phyloP scores from a whole-genome alignment of 352 stramenopile genomes.

The Phytophthora rubi region DNA sequence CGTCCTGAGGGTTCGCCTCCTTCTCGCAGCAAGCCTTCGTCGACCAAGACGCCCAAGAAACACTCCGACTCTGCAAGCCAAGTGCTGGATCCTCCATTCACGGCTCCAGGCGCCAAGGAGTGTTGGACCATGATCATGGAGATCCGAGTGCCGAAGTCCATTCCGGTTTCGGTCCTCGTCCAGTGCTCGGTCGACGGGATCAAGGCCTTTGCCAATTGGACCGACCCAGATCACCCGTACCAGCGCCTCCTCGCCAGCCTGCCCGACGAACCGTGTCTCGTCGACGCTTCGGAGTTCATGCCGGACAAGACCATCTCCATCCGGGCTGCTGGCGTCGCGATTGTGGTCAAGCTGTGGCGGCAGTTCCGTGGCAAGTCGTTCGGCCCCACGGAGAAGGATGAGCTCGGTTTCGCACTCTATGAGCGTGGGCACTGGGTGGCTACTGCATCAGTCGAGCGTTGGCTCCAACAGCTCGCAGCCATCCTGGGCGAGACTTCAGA shows the following conservation, averaged over 20 bases:
- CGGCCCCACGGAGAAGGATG: background rate
- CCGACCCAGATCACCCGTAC: background rate
- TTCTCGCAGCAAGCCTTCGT: background rate
- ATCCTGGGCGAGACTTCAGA: background rate
- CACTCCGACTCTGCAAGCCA: rapidly evolving
- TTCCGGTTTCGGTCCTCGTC: background rate
- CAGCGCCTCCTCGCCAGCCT: background rate
- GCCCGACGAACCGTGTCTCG: background rate
- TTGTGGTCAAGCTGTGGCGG: slow-evolving; percentile 1
- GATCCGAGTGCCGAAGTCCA: background rate
- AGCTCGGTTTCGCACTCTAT: background rate
- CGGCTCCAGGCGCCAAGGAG: background rate
- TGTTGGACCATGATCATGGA: background rate
- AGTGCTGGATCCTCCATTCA: background rate
- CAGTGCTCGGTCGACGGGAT: background rate
- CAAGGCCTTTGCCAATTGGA: background rate
- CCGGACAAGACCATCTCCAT: background rate
- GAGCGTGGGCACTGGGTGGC: slow-evolving; percentile 1
- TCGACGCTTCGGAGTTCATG: background rate
- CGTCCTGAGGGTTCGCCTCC: too few relatives aligned
- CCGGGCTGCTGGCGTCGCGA: background rate
- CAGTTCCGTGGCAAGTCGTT: background rate
- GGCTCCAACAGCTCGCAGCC: background rate
- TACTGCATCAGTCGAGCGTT: background rate
- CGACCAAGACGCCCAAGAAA: background rate